phyloP scores from a whole-genome alignment of 352 stramenopile genomes.

The Phytopythium oedochilum region DNA sequence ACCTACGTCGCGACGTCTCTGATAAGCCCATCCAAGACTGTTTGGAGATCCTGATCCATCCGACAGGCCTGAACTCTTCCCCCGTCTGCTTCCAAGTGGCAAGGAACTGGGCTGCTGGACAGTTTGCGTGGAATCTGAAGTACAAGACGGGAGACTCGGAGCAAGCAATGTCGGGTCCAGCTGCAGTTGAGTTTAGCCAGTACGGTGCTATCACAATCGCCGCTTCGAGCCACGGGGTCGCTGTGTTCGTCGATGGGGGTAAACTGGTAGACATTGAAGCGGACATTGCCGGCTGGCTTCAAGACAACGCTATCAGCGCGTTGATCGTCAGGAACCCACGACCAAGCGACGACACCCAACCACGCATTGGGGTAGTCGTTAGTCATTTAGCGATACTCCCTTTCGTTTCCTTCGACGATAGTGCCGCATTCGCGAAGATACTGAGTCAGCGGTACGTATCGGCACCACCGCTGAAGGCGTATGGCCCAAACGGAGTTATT shows the following conservation, averaged over 20 bases:
- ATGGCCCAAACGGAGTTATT: conserved; percentile 20
- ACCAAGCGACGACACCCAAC: neutral
- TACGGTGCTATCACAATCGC: neutral
- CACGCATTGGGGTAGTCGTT: conserved; percentile 15
- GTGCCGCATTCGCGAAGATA: conserved; percentile 21
- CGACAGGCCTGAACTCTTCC: neutral
- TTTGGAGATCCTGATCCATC: neutral
- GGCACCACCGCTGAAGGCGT: conserved; percentile 37
- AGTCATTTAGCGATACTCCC: conserved; percentile 44
- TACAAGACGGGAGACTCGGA: neutral
- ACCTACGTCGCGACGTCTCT: neutral
- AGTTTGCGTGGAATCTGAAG: neutral
- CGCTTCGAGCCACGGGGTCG: neutral
- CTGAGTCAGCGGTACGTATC: conserved; percentile 48
- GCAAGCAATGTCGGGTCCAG: neutral
- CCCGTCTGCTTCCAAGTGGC: neutral
- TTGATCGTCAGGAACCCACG: neutral
- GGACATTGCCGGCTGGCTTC: neutral
- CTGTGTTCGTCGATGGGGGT: neutral
- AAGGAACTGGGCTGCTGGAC: neutral
- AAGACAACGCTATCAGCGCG: neutral
- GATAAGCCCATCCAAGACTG: neutral
- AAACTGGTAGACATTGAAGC: neutral
- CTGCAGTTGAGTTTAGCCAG: neutral
- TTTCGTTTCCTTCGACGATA: conserved; percentile 4